Evolutionary conservation across 1,284 basidiomycete species (phyloP), one percentile per base, ranked within the genome.

Genomic region (Microstroma glucosiphilum): DNA sequence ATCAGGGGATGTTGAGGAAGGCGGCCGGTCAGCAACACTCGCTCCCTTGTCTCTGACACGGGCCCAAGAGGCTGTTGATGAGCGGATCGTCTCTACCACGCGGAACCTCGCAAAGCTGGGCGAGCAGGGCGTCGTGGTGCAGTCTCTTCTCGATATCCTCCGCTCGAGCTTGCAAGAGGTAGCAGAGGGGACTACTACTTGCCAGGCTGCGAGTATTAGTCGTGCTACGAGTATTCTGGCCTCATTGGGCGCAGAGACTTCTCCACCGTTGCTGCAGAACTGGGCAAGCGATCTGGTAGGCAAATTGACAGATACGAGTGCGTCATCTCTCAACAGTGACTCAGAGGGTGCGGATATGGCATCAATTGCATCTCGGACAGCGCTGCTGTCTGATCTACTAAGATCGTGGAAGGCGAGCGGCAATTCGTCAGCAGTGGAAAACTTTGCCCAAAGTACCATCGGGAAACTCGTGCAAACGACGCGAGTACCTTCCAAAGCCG

Each of bases 91-190:
- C 21, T 23, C 21, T 13, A 54, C 51, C 17, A 17, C 26, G 21
- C 21, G 21, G 3, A 54, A 25, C 19, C 26, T 62, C 1, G 43
- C 57, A 15, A 55, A 59, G 40, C 58, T 62, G 11, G 53, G 26
- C 21, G 57, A 56, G 6, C 30, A 25, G n/a, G 26, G 26, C 30
- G 30, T 13, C 19, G 26, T 26, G 3, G 57, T 26, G 2, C 13
- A 3, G 11, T 19, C 57, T 4, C 21, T 58, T 25, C 57, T 58
- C 37, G 37, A 17, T 1, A n/a, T 17, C 57, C 6, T 48, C 15
- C 21, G n/a, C n/a, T 40, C 40, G 12, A 17, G 13, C 1, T 17
- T 58, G 40, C 12, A 41, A 8, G 12, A n/a, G 41, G n/a, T 58
- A 4, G 53, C 37, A 11, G 46, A 58, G 21, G 26, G 25, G 25